Base-by-base conservation (phyloP, 2,329 filamentous ascomycete species). In the Trichoderma sp. region DNA sequence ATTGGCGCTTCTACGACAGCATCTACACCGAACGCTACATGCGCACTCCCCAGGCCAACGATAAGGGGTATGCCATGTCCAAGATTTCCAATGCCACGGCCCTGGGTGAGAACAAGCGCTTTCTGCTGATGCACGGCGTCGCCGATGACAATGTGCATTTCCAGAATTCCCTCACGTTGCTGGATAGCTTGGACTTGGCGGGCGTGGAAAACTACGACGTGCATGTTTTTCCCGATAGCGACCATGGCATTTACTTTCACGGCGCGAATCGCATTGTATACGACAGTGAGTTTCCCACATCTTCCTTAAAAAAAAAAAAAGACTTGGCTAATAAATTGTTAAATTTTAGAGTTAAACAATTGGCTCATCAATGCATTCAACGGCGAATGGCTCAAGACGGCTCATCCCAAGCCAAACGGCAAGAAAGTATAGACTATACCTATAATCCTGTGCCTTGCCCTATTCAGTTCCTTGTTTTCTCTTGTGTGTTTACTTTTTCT, bases 331-430 rank as follows among this genome's bases (percentile, higher is more conserved):
- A 52, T 29, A 1, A 13, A 13, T 6, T 33, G n/a, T 5, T 14
- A 4, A 1, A 10, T 24, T 33, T 5, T 71, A 94, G 92, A 93
- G 81, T 80, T 97, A 37, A 89, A 86, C 69, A 94, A 92, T 78
- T 99, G 95, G 95, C 88, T 99, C 67, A 87, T 97, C 77, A 98
- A 97, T 78, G 96, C 96, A 1, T 99, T 99, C 79, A 98, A 98
- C 74, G 96, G 96, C 63, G 94, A 97, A 79, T 98, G 95, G 93
- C 83, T 95, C 70, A 88, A 87, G 78, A 77, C 88, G 16, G 75
- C 78, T 13, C 72, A 86, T 63, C 82, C 87, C 2, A 84, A 84
- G 73, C 87, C 87, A 2, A 80, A 79, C 35, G 73, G 75, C 33
- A 74, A 77, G 21, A 75, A 74, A 56, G 4, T 29, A 11, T 67